Conservation (phyloP, 306 rosid genomes). For the Quercus ilex region DNA sequence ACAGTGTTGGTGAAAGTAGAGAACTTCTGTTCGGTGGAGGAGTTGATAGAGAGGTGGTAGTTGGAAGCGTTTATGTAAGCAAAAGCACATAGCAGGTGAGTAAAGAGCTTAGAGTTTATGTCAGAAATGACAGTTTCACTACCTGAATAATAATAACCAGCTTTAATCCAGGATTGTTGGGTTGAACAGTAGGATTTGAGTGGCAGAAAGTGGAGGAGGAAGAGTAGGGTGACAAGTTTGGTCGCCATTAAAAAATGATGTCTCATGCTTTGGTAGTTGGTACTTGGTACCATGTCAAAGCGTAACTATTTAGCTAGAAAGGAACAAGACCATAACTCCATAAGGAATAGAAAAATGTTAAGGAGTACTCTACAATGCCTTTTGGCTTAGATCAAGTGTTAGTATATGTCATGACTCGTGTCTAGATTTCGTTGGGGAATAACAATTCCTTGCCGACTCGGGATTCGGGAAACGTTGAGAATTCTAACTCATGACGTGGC, state of each 20-base stretch:
- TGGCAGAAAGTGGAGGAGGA: background rate
- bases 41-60: slow-evolving; percentile 5
- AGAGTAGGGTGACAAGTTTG: background rate
- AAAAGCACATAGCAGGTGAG: slow-evolving; percentile 31
- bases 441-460: too few species aligned
- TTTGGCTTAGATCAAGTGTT: too few species aligned
- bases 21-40: background rate
- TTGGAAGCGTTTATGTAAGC: slow-evolving; percentile 9
- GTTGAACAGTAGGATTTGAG: slow-evolving; percentile 2
- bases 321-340: background rate
- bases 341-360: background rate
- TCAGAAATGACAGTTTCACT: background rate
- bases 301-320: background rate
- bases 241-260: slow-evolving; percentile 28
- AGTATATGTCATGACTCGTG: too few species aligned
- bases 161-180: slow-evolving; percentile 16
- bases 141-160: slow-evolving; percentile 6
- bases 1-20: slow-evolving; percentile 20
- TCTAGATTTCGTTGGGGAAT: too few species aligned
- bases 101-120: slow-evolving; percentile 21
- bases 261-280: too few species aligned
- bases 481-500: background rate
- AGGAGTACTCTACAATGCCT: too few species aligned
- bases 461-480: too few species aligned
- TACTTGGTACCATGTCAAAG: background rate